Conservation (phyloP, 2,329 filamentous ascomycete species). For the Chrysoporthe puriensis region DNA sequence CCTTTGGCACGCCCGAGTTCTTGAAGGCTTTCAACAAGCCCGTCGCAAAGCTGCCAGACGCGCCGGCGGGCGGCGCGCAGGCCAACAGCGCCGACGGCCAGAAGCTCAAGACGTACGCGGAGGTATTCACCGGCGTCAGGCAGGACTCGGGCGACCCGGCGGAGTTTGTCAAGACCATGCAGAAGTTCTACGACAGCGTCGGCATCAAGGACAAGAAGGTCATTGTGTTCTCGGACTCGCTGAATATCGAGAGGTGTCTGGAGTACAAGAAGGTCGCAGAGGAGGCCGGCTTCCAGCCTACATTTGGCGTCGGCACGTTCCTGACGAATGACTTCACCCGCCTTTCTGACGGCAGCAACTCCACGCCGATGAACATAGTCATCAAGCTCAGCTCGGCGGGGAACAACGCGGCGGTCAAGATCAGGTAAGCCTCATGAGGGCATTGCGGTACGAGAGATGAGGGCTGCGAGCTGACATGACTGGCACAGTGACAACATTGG, state of each 20-base stretch:
- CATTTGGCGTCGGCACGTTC: conserved; percentile 94
- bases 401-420: conserved; percentile 85
- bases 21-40: conserved; percentile 79
- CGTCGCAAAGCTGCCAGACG: conserved; percentile 49
- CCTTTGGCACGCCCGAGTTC: conserved; percentile 91
- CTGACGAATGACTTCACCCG: conserved; percentile 93
- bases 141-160: conserved; percentile 90
- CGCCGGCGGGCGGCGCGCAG: conserved; percentile 36
- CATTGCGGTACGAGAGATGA: conserved; percentile 4
- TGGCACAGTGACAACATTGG: conserved; percentile 71
- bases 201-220: conserved; percentile 81
- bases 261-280: conserved; percentile 88
- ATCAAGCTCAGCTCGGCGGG: conserved; percentile 91
- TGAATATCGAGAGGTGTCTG: conserved; percentile 88
- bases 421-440: conserved; percentile 54
- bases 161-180: conserved; percentile 77
- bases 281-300: conserved; percentile 77
- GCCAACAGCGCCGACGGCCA: conserved; percentile 39
- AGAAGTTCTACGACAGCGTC: conserved; percentile 76
- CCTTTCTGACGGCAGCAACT: conserved; percentile 75
- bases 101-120: conserved; percentile 69
- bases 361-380: conserved; percentile 91
- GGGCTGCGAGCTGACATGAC: neutral
- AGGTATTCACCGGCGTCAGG: conserved; percentile 80
- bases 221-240: conserved; percentile 93